phyloP scores from a whole-genome alignment of 352 stramenopile species.

The Phytophthora syringae region DNA sequence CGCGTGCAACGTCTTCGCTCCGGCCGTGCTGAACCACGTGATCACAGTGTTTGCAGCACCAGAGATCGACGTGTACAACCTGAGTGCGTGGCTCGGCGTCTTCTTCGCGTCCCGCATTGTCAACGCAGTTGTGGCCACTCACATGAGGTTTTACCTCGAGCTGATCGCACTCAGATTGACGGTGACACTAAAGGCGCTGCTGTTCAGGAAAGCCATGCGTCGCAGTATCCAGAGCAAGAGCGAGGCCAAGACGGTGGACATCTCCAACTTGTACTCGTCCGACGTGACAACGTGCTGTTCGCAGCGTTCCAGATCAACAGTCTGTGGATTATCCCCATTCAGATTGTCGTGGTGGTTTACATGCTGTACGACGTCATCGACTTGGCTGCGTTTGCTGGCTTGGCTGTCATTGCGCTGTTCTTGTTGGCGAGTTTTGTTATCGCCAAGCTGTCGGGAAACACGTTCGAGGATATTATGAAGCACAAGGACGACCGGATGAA shows the following conservation, averaged over 20 bases:
- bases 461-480: conserved; percentile 85
- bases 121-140: conserved; percentile 32
- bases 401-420: conserved; percentile 38
- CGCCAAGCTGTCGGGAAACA: conserved; percentile 43
- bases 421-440: conserved; percentile 62
- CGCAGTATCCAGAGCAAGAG: conserved; percentile 25
- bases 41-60: conserved; percentile 38
- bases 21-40: conserved; percentile 54
- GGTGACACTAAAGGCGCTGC: conserved; percentile 45
- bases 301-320: conserved; percentile 51
- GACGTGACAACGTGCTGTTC: conserved; percentile 76
- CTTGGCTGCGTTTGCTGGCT: conserved; percentile 48
- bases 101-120: conserved; percentile 52
- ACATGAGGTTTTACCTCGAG: conserved; percentile 39
- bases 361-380: conserved; percentile 56
- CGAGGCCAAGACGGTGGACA: conserved; percentile 53
- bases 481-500: conserved; percentile 91
- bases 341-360: conserved; percentile 40
- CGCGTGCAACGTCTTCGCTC: conserved; percentile 46
- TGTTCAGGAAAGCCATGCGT: conserved; percentile 54
- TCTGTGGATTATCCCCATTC: conserved; percentile 54
- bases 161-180: conserved; percentile 41
- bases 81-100: conserved; percentile 43
- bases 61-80: conserved; percentile 32
- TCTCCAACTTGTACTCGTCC: conserved; percentile 94